These are phyloP conservation scores for Russula griseocarnosa DNA, from an alignment of 768 basidiomycete species.

Conservation along the genomic window DNA sequence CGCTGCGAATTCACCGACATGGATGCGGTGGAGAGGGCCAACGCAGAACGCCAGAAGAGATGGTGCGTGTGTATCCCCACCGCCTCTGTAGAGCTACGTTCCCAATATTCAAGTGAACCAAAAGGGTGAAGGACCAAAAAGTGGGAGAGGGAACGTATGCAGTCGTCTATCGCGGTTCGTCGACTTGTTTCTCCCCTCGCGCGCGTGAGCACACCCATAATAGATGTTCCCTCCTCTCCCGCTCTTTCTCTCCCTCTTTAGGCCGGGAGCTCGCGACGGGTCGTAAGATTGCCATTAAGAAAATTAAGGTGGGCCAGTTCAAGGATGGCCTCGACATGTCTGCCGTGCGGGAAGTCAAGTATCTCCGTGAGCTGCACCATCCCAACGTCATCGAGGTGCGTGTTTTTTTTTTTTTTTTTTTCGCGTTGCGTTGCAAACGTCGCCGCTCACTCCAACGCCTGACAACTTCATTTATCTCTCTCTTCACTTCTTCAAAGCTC, in stretches of 20 bases:
- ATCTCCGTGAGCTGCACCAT: slow-evolving; percentile 88
- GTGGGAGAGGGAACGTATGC: slow-evolving; percentile 94
- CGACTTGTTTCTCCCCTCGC: not conserved
- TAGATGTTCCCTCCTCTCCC: too few relatives aligned
- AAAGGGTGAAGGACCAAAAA: slow-evolving; percentile 75
- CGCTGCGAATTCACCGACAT: slow-evolving; percentile 38
- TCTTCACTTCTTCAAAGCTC: slow-evolving; percentile 48
- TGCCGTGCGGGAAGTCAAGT: slow-evolving; percentile 96
- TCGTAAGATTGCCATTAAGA: slow-evolving; percentile 94
- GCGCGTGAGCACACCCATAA: not conserved
- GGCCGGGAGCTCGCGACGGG: slow-evolving; percentile 72
- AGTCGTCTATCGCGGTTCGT: slow-evolving; percentile 85
- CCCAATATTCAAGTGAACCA: not conserved
- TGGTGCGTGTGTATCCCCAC: slow-evolving; percentile 44
- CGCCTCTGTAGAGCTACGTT: not conserved
- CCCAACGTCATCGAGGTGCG: slow-evolving; percentile 90
- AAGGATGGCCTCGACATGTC: slow-evolving; percentile 99
- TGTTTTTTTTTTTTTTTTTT: not conserved
- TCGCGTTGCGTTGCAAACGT: not conserved
- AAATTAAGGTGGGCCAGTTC: slow-evolving; percentile 94
- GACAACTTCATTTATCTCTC: not conserved
- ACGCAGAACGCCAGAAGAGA: slow-evolving; percentile 63
- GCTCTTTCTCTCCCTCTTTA: slow-evolving; percentile 33
- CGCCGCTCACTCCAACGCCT: slow-evolving; percentile 1
- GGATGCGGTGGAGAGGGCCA: slow-evolving; percentile 82